phyloP scores from a whole-genome alignment of 805 yeast species.

The Wilhelminamyces savonicus region DNA sequence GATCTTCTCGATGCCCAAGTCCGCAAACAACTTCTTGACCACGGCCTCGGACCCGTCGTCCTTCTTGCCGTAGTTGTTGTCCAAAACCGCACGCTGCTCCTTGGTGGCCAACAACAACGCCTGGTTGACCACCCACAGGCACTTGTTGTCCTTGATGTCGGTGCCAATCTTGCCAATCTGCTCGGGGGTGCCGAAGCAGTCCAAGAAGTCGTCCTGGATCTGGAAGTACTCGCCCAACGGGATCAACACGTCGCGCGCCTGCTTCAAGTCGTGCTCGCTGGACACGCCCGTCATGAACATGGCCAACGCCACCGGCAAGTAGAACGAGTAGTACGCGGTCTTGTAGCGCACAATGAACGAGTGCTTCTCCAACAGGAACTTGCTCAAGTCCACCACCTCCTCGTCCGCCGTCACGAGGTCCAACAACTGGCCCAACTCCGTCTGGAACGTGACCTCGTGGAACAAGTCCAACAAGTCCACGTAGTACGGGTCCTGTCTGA shows the following conservation, averaged over 20 bases:
- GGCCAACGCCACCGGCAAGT: constrained; percentile 94
- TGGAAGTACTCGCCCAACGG: constrained; percentile 99
- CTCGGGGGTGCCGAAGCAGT: constrained; percentile 95
- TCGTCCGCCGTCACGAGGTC: constrained; percentile 98
- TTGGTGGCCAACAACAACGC: constrained; percentile 75
- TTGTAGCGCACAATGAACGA: constrained; percentile 93
- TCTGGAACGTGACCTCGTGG: constrained; percentile 96
- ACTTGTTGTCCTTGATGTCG: constrained; percentile 96
- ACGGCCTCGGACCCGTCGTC: constrained; percentile 58
- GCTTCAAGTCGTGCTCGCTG: constrained; percentile 70
- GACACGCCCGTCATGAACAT: constrained; percentile 86
- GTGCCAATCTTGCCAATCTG: constrained; percentile 98
- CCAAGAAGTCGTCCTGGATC: constrained; percentile 95
- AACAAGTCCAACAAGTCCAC: constrained; percentile 86
- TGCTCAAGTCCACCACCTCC: constrained; percentile 80
- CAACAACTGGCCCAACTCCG: constrained; percentile 93
- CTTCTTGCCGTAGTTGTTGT: constrained; percentile 86
- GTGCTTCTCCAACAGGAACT: constrained; percentile 84
- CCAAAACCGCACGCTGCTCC: constrained; percentile 78
- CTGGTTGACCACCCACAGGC: constrained; percentile 95
- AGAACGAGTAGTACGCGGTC: constrained; percentile 96
- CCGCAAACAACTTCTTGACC: constrained; percentile 68
- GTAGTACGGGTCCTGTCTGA: constrained; percentile 75
- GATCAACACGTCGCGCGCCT: constrained; percentile 79
- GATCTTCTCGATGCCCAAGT: constrained; percentile 61